These are phyloP conservation scores for Chaetomiaceae sp. DNA, from an alignment of 2,329 filamentous ascomycete genomes.

Conservation along the genomic window DNA sequence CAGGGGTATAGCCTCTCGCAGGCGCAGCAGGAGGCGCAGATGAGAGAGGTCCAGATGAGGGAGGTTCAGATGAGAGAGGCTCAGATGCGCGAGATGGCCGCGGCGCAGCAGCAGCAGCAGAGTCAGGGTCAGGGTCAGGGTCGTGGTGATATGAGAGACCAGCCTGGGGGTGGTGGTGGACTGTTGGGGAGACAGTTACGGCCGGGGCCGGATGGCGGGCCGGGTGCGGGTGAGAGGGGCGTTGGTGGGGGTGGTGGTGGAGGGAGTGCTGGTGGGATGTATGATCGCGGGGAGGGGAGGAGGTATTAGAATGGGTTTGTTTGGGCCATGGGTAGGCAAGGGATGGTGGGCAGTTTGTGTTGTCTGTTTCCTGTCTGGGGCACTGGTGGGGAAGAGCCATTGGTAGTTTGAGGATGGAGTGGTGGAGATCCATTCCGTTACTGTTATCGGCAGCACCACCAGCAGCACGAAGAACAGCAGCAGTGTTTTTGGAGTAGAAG, in stretches of 20 bases:
- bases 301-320: neutral
- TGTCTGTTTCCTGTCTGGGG: too few relatives aligned
- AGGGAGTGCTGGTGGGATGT: neutral
- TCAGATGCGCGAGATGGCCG: neutral
- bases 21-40: slow-evolving; percentile 1
- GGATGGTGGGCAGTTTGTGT: too few relatives aligned
- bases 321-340: too few relatives aligned
- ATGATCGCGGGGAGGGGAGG: neutral
- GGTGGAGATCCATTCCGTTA: too few relatives aligned
- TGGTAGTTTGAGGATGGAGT: too few relatives aligned
- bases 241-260: neutral
- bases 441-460: too few relatives aligned
- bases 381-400: too few relatives aligned
- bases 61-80: slow-evolving; percentile 11
- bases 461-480: too few relatives aligned
- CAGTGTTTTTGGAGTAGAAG: too few relatives aligned
- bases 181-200: slow-evolving; percentile 8
- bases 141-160: neutral
- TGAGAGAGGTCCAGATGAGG: slow-evolving; percentile 11
- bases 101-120: too few relatives aligned
- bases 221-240: neutral
- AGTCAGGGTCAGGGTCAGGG: too few relatives aligned
- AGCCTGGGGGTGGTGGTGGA: neutral
- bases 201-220: neutral
- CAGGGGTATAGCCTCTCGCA: neutral